Evolutionary conservation across 1,284 basidiomycete species (phyloP), one percentile per base, ranked within the genome.

Genomic region (Trametes versicolor): DNA sequence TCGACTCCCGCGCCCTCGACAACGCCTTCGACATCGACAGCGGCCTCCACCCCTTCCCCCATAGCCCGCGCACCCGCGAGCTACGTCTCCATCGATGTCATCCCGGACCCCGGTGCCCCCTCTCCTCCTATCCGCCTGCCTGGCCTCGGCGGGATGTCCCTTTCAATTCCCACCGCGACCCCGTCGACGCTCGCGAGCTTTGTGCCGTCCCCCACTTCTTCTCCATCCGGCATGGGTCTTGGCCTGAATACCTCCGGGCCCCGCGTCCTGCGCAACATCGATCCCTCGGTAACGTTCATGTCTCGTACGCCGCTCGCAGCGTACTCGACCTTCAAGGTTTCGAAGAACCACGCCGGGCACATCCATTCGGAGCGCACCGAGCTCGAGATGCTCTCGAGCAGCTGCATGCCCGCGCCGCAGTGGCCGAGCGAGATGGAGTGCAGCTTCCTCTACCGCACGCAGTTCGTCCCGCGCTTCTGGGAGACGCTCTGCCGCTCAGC

Each of bases 401-500:
- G 73, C 34, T 68, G 72, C 58, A 68, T 70, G 69, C 72, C 73
- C 15, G 66, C 68, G 48, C 64, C 73, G 43, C 50, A 75, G 80
- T 59, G 81, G 80, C 62, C 71, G 1, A 75, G 74, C 23, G 75
- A 74, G 57, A 68, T 74, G 50, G 76, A 81, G 39, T 79, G 77
- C 47, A 53, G 66, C 2, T 76, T 82, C 52, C 74, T 91, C 29
- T 91, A 92, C 76, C 85, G 82, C 67, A 88, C 87, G 1, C 71
- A 79, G 2, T 80, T 92, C 32, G 84, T 87, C 4, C 90, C 90
- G 12, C 79, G 78, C 51, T 90, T 83, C 72, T 92, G 90, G 90
- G 75, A 81, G 19, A 81, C 78, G 23, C 80, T 92, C 48, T 83
- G 82, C 62, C 75, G 82, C 60, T 82, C 82, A 49, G 65, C 80